phyloP scores from a whole-genome alignment of 768 basidiomycete species.

The Xerocomellus amylosporus region DNA sequence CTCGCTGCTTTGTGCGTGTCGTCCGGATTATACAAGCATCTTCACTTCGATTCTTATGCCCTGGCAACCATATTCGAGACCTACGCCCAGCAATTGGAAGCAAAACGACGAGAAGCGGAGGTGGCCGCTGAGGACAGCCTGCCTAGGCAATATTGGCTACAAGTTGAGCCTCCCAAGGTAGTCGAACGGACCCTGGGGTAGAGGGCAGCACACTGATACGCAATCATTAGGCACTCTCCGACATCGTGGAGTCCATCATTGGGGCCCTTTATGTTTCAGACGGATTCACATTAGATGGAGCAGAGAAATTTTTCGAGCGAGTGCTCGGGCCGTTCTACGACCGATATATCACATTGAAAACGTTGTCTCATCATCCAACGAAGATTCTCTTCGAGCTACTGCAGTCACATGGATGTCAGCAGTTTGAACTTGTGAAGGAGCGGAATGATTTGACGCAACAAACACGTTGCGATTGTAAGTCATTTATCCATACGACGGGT shows the following conservation, averaged over 20 bases:
- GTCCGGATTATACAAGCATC: slow-evolving; percentile 59
- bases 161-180: slow-evolving; percentile 77
- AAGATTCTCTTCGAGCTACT: slow-evolving; percentile 71
- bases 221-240: slow-evolving; percentile 61
- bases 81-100: slow-evolving; percentile 51
- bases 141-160: slow-evolving; percentile 76
- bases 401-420: slow-evolving; percentile 68
- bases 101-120: slow-evolving; percentile 46
- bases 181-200: slow-evolving; percentile 4
- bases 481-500: slow-evolving; percentile 2
- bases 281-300: slow-evolving; percentile 58
- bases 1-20: slow-evolving; percentile 74
- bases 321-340: slow-evolving; percentile 78
- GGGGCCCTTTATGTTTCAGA: slow-evolving; percentile 82
- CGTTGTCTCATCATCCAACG: slow-evolving; percentile 74
- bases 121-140: slow-evolving; percentile 49
- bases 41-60: slow-evolving; percentile 55
- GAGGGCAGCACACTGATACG: slow-evolving; percentile 2
- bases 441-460: slow-evolving; percentile 33
- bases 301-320: slow-evolving; percentile 62
- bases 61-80: slow-evolving; percentile 49
- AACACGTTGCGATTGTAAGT: slow-evolving; percentile 54
- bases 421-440: slow-evolving; percentile 59
- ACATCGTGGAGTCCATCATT: slow-evolving; percentile 75
- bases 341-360: slow-evolving; percentile 67